Evolutionary conservation across 768 basidiomycete genomes (phyloP).

Genomic region (Hygrocybe coccinea): DNA sequence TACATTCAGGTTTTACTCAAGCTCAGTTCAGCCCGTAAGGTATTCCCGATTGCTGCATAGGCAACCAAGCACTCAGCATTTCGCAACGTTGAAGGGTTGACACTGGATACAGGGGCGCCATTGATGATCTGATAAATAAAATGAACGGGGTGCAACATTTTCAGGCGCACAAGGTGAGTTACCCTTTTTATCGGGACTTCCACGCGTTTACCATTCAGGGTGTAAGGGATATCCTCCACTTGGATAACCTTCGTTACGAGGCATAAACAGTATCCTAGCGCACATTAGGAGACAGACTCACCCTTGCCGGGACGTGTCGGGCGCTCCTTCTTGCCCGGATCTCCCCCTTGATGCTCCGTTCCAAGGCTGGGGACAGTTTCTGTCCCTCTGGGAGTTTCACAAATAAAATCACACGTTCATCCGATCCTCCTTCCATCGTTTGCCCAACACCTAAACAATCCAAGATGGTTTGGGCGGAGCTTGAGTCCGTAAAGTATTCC

Average conservation of each 20-base stretch:
- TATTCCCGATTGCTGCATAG: constrained; percentile 52
- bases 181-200: constrained; percentile 78
- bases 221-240: constrained; percentile 69
- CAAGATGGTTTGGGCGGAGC: too few species aligned
- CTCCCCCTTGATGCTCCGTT: constrained; percentile 53
- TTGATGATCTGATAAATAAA: constrained; percentile 59
- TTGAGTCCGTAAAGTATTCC: not conserved
- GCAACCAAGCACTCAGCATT: constrained; percentile 68
- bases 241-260: constrained; percentile 51
- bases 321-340: constrained; percentile 61
- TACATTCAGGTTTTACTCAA: too few species aligned
- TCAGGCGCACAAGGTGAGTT: constrained; percentile 13
- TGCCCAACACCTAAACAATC: constrained; percentile 76
- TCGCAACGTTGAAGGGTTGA: constrained; percentile 67
- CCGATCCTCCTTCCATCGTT: constrained; percentile 55
- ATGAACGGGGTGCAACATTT: constrained; percentile 16
- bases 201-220: constrained; percentile 75
- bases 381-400: constrained; percentile 55
- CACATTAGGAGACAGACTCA: constrained; percentile 28
- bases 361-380: constrained; percentile 46
- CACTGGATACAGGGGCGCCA: constrained; percentile 59
- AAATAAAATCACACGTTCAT: constrained; percentile 75
- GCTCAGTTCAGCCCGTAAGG: constrained; percentile 34
- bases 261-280: too few species aligned
- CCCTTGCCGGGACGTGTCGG: constrained; percentile 71